phyloP scores from a whole-genome alignment of 495 filamentous ascomycete species.

The Penicillium cosmopolitanum region DNA sequence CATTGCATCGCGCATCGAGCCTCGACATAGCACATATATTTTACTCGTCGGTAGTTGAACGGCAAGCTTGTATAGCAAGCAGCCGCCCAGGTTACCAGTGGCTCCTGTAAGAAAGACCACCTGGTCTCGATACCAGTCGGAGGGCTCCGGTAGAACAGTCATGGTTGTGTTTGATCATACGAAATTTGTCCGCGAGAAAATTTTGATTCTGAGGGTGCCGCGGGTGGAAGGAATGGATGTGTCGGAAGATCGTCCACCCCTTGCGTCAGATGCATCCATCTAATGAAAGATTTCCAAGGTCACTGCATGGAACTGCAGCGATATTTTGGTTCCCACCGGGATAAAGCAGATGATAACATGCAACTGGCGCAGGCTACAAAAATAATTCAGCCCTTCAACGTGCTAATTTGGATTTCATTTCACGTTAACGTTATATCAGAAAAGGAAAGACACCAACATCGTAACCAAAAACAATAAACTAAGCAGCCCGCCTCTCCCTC shows the following conservation, averaged over 20 bases:
- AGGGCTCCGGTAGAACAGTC: not conserved
- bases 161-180: not conserved
- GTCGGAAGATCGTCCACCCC: not conserved
- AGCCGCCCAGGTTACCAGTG: conserved; percentile 27
- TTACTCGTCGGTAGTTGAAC: conserved; percentile 23
- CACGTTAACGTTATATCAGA: too few relatives aligned
- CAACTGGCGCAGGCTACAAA: too few relatives aligned
- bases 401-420: too few relatives aligned
- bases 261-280: not conserved
- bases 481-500: conserved; percentile 3
- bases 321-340: too few relatives aligned
- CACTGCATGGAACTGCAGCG: too few relatives aligned
- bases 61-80: conserved; percentile 29
- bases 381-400: too few relatives aligned
- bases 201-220: not conserved
- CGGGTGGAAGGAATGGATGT: not conserved
- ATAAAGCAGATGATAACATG: too few relatives aligned
- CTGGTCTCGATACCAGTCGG: conserved; percentile 20
- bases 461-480: not conserved
- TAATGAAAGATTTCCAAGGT: too few relatives aligned
- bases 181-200: not conserved
- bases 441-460: not conserved
- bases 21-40: conserved; percentile 22
- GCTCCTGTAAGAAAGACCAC: conserved; percentile 29
- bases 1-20: conserved; percentile 15